A percentile compares a stretch with the other conserved stretches of the same genome.
Conservation (phyloP, 2,329 filamentous ascomycete species). For the Helotiales sp. region DNA sequence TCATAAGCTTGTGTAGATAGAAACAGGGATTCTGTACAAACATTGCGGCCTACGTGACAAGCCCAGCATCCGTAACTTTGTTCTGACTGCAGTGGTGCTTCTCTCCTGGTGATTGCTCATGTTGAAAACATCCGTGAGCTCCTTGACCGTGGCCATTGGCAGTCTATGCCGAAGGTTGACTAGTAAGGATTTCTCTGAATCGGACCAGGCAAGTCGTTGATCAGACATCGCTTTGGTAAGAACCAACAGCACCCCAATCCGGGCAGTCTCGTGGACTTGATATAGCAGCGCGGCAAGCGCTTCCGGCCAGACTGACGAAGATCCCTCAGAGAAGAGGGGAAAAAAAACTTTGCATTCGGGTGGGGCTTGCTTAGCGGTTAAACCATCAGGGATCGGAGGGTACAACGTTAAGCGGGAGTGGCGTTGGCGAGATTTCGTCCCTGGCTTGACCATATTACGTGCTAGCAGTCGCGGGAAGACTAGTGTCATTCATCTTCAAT, state of each 20-base stretch:
- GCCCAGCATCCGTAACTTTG: slow-evolving; percentile 5
- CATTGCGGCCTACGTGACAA: neutral
- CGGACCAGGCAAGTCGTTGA: slow-evolving; percentile 4
- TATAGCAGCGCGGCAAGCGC: slow-evolving; percentile 4
- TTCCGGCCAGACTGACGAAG: neutral
- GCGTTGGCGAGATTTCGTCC: slow-evolving; percentile 2
- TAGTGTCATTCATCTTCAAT: slow-evolving; percentile 7
- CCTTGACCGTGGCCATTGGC: neutral
- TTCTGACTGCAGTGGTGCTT: slow-evolving; percentile 2
- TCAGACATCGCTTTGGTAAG: slow-evolving; percentile 2
- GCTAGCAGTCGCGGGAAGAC: neutral
- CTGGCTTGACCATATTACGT: neutral
- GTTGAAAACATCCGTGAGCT: neutral
- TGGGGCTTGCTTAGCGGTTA: slow-evolving; percentile 1
- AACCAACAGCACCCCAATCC: neutral
- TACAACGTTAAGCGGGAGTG: neutral
- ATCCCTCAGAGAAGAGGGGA: neutral
- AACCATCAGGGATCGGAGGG: neutral
- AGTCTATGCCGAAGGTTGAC: neutral
- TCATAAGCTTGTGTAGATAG: neutral
- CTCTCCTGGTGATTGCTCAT: slow-evolving; percentile 1
- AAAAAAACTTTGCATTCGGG: neutral
- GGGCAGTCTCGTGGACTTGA: slow-evolving; percentile 1
- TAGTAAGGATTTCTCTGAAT: slow-evolving; percentile 8
- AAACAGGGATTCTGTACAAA: neutral